phyloP scores from a whole-genome alignment of 1,284 basidiomycete species.

The Acaromyces ingoldii region DNA sequence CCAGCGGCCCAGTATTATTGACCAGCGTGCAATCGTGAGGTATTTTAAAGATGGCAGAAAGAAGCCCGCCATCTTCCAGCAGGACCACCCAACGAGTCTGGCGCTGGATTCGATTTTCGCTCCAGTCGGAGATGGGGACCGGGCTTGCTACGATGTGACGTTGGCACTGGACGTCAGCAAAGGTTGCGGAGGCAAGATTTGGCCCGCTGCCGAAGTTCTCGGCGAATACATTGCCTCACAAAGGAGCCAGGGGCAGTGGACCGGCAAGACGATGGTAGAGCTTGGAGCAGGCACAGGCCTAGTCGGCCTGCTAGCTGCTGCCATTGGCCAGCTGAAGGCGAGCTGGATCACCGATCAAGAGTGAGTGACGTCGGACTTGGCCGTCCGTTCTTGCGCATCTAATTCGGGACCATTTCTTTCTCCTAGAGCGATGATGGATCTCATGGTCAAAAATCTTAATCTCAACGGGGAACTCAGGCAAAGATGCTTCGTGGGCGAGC shows the following conservation, averaged over 20 bases:
- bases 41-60: slow-evolving; percentile 21
- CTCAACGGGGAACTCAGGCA: slow-evolving; percentile 19
- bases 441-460: slow-evolving; percentile 35
- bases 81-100: not conserved
- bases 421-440: slow-evolving; percentile 32
- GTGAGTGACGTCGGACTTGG: slow-evolving; percentile 56
- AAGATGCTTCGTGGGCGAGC: slow-evolving; percentile 19
- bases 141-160: slow-evolving; percentile 40
- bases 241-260: slow-evolving; percentile 1
- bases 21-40: slow-evolving; percentile 23
- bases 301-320: slow-evolving; percentile 74
- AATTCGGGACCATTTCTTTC: not conserved
- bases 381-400: not conserved
- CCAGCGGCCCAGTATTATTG: slow-evolving; percentile 58
- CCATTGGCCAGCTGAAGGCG: slow-evolving; percentile 58
- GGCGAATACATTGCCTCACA: slow-evolving; percentile 26
- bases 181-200: slow-evolving; percentile 84
- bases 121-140: not conserved
- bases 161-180: slow-evolving; percentile 70
- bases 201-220: slow-evolving; percentile 82
- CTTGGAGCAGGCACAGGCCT: slow-evolving; percentile 81
- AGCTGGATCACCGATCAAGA: slow-evolving; percentile 80
- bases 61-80: slow-evolving; percentile 8
- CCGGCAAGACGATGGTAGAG: slow-evolving; percentile 61
- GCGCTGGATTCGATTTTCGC: not conserved